Evolutionary conservation across 2,329 filamentous ascomycete species (phyloP).

Genomic region (Ascomycota sp.): DNA sequence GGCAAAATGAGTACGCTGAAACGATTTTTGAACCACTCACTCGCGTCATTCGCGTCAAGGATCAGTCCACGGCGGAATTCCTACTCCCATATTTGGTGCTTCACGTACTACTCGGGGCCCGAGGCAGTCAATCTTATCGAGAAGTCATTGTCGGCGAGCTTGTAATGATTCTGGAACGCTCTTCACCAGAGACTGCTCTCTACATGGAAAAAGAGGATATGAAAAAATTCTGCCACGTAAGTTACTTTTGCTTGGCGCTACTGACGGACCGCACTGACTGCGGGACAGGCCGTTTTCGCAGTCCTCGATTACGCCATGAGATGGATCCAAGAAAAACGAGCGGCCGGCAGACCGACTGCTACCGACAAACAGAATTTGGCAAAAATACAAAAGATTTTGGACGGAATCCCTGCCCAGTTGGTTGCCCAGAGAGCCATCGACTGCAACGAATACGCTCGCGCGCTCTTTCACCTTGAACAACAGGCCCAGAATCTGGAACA

Average conservation of each 20-base stretch:
- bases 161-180: slow-evolving; percentile 46
- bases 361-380: slow-evolving; percentile 25
- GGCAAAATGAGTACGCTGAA: slow-evolving; percentile 48
- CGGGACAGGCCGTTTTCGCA: slow-evolving; percentile 56
- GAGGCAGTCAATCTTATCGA: slow-evolving; percentile 34
- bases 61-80: slow-evolving; percentile 68
- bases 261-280: background rate
- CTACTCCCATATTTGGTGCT: slow-evolving; percentile 70
- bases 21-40: slow-evolving; percentile 64
- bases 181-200: slow-evolving; percentile 23
- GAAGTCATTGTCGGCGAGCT: slow-evolving; percentile 50
- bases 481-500: slow-evolving; percentile 39
- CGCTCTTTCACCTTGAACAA: slow-evolving; percentile 85
- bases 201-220: slow-evolving; percentile 49
- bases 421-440: slow-evolving; percentile 68
- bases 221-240: slow-evolving; percentile 69
- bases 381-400: slow-evolving; percentile 27
- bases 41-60: slow-evolving; percentile 64
- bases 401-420: slow-evolving; percentile 50
- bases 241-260: slow-evolving; percentile 5
- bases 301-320: slow-evolving; percentile 77
- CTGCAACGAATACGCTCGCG: slow-evolving; percentile 77
- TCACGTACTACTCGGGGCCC: slow-evolving; percentile 57
- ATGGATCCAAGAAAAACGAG: slow-evolving; percentile 59
- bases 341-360: slow-evolving; percentile 9